Evolutionary conservation across 2,329 filamentous ascomycete species (phyloP), one percentile per base, ranked within the genome.

Genomic region (Cladophialophora exuberans): DNA sequence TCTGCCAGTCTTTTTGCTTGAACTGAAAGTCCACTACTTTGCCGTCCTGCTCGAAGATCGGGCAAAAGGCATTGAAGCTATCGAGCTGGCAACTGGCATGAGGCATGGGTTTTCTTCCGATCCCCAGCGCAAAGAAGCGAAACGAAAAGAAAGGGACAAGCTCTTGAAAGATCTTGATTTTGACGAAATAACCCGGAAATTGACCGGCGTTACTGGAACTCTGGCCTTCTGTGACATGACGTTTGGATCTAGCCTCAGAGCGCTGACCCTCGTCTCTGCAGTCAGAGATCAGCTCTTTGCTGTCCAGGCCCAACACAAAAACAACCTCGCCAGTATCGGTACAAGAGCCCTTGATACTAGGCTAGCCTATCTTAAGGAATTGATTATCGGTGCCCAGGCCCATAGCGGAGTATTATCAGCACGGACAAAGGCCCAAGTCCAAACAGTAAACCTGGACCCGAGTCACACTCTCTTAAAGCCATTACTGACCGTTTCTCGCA

Each of bases 31-130:
- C 23, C 52, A 59, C 45, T 56, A 46, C 43, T 59, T 59, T 23
- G 56, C 56, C 7, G 41, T 59, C 9, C 41, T 59, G 5, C 52
- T 59, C 15, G 56, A 59, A 31, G 47, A 52, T 4, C 22, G 56
- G 9, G 56, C 56, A 6, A 15, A 31, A 41, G 52, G 56, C 7
- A 55, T 59, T 11, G 56, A 59, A 46, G 33, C 35, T 2, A 56
- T 59, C 39, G 56, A 59, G n/a, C 38, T 55, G 20, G 31, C 22
- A 26, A 59, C 56, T 13, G 56, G 56, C n/a, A 59, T 59, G 56
- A 42, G 52, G 22, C 56, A 52, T 35, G 56, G 52, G 17, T 56
- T 59, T 22, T 50, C 44, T 30, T 23, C 38, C 2, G 31, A 49
- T 36, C 52, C 52, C 2, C 28, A 17, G 4, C 25, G 52, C 4